phyloP scores from a whole-genome alignment of 805 yeast genomes.

The Teunomyces funiuensis region DNA sequence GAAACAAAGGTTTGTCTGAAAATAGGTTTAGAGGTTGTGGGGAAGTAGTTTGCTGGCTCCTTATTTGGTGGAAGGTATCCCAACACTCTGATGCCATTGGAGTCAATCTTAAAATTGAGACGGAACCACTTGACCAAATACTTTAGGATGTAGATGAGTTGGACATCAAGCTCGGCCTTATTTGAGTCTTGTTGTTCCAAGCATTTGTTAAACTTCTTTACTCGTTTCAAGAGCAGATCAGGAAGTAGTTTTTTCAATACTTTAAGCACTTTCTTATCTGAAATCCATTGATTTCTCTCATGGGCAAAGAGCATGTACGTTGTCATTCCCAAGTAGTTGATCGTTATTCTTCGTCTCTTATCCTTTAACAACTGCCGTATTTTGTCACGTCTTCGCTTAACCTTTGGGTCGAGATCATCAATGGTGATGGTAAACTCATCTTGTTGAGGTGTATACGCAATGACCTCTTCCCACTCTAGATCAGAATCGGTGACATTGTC shows the following conservation, averaged over 20 bases:
- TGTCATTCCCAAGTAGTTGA: slow-evolving; percentile 23
- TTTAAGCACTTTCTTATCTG: slow-evolving; percentile 17
- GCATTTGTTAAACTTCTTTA: slow-evolving; percentile 18
- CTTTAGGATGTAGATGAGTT: slow-evolving; percentile 29
- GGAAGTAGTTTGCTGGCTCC: slow-evolving; percentile 16
- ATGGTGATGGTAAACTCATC: slow-evolving; percentile 6
- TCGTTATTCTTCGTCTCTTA: slow-evolving; percentile 10
- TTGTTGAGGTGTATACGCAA: slow-evolving; percentile 1
- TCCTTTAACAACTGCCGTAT: slow-evolving; percentile 8
- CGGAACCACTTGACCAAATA: slow-evolving; percentile 36
- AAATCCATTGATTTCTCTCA: slow-evolving; percentile 22
- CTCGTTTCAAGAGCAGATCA: slow-evolving; percentile 12
- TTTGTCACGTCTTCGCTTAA: slow-evolving; percentile 11
- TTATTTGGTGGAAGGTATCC: slow-evolving; percentile 24
- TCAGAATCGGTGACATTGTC: neutral
- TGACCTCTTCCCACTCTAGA: slow-evolving; percentile 1
- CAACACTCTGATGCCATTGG: slow-evolving; percentile 30
- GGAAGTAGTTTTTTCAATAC: slow-evolving; percentile 27
- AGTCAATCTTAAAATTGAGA: slow-evolving; percentile 26
- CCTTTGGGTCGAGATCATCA: slow-evolving; percentile 1
- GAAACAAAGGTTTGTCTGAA: slow-evolving; percentile 4
- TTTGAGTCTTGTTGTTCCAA: neutral
- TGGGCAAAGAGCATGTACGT: slow-evolving; percentile 22
- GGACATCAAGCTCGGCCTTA: slow-evolving; percentile 12
- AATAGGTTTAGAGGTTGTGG: slow-evolving; percentile 18